phyloP scores from a whole-genome alignment of 176 grass and related monocot species.

The Rhynchospora pubera region DNA sequence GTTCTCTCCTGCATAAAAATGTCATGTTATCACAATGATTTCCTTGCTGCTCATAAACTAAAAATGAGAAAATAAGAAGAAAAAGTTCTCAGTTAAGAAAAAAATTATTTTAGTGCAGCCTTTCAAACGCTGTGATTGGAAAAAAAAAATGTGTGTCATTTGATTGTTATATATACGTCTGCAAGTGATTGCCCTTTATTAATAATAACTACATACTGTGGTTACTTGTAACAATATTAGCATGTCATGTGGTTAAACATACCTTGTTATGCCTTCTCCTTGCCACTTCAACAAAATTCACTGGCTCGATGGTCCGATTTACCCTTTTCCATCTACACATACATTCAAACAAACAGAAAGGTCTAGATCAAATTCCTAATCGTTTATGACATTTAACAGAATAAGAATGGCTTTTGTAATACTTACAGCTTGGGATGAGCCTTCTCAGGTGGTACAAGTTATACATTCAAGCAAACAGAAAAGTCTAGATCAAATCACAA shows the following conservation, averaged over 20 bases:
- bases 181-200: not conserved
- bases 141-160: not conserved
- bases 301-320: slow-evolving; percentile 32
- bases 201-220: not conserved
- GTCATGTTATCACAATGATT: not conserved
- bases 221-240: not conserved
- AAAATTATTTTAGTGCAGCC: not conserved
- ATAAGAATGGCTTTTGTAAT: too few species aligned
- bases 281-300: slow-evolving; percentile 52
- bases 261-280: slow-evolving; percentile 61
- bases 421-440: too few species aligned
- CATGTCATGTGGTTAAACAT: not conserved
- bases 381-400: not conserved
- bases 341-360: too few species aligned
- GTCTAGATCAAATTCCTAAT: not conserved
- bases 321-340: slow-evolving; percentile 62
- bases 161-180: not conserved
- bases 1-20: slow-evolving; percentile 60
- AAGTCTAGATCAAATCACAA: too few species aligned
- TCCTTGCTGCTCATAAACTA: not conserved
- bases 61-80: not conserved
- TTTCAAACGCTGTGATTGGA: not conserved
- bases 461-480: too few species aligned
- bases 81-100: not conserved
- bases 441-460: too few species aligned